Evolutionary conservation across 108 stramenopile species (phyloP).

Genomic region (Aurantiochytrium sp.): DNA sequence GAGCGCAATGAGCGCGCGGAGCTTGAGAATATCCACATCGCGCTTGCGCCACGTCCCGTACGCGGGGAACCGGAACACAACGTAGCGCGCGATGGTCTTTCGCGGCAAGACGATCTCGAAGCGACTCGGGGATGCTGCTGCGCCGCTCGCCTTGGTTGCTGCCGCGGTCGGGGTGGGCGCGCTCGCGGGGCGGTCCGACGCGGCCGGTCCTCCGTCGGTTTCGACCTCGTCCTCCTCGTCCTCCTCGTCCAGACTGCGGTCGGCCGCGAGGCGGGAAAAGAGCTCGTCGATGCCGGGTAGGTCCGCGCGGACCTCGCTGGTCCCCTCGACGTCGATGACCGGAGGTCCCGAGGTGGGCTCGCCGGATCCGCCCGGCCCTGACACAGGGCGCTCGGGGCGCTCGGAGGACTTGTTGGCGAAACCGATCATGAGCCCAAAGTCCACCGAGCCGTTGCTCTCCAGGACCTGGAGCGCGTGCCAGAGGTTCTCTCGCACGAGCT

Average conservation of each 20-base stretch:
- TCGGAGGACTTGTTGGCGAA: background rate
- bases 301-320: background rate
- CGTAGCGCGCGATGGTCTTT: background rate
- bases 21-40: constrained; percentile 8
- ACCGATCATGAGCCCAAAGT: constrained; percentile 22
- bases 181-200: background rate
- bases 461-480: constrained; percentile 20
- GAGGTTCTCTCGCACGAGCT: background rate
- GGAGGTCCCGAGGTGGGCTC: too few species aligned
- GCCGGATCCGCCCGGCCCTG: too few species aligned
- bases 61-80: constrained; percentile 7
- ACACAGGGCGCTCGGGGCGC: too few species aligned
- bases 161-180: background rate
- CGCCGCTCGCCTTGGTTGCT: background rate
- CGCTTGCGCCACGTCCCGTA: background rate
- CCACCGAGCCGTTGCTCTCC: constrained; percentile 18
- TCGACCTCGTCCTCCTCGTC: background rate
- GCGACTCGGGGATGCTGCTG: background rate
- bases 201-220: background rate
- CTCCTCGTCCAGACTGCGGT: background rate
- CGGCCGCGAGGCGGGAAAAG: background rate
- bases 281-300: background rate
- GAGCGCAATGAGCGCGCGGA: constrained; percentile 20
- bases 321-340: background rate
- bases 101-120: background rate